phyloP scores from a whole-genome alignment of 2,329 filamentous ascomycete genomes.

The Aureobasidium sp. region DNA sequence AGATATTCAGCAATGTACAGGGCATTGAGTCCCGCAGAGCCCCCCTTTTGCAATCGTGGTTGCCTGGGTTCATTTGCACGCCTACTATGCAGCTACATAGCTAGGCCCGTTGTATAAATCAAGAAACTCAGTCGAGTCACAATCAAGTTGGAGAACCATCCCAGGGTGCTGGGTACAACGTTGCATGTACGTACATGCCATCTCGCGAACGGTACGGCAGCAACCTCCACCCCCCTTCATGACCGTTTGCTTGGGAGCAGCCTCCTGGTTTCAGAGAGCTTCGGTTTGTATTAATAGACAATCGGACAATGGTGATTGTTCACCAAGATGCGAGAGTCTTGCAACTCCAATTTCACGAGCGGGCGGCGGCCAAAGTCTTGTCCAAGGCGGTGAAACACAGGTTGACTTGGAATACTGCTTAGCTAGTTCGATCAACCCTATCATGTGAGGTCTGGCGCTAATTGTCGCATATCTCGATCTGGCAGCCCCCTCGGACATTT shows the following conservation, averaged over 20 bases:
- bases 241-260: not conserved
- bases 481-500: not conserved
- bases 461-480: not conserved
- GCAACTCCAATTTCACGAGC: constrained; percentile 3
- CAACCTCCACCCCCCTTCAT: not conserved
- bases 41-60: not conserved
- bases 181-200: not conserved
- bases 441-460: not conserved
- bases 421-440: not conserved
- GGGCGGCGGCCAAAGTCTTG: constrained; percentile 1
- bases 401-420: not conserved
- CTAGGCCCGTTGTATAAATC: not conserved
- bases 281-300: not conserved
- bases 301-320: not conserved
- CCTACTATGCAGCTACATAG: constrained; percentile 10
- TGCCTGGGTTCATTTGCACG: not conserved
- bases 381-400: constrained; percentile 8
- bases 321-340: not conserved
- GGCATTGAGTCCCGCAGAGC: not conserved
- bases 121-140: not conserved
- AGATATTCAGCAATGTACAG: not conserved
- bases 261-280: constrained; percentile 2
- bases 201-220: constrained; percentile 3
- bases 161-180: constrained; percentile 6
- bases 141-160: not conserved